Conservation (phyloP, 331 rosid genomes). For the Quercus lobata region DNA sequence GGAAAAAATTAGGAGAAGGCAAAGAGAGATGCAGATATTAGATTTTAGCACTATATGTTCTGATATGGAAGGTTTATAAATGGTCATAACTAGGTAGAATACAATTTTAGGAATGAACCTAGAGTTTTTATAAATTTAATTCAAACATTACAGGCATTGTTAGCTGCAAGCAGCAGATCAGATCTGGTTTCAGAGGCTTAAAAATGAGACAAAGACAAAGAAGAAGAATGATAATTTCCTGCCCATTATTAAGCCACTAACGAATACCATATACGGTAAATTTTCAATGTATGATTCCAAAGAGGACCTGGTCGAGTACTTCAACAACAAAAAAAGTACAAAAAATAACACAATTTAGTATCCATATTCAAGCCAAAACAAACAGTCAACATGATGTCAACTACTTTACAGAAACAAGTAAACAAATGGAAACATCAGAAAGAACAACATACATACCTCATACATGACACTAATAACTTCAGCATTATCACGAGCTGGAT, state of each 20-base stretch:
- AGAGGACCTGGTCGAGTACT: not conserved
- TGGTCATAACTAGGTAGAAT: not conserved
- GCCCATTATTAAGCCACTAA: not conserved
- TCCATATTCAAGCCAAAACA: not conserved
- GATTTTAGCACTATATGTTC: not conserved
- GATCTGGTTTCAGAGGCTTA: not conserved
- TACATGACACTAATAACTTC: conserved; percentile 81
- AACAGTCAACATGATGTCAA: not conserved
- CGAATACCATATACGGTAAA: not conserved
- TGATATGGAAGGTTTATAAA: not conserved
- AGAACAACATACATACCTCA: conserved; percentile 46
- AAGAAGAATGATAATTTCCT: not conserved
- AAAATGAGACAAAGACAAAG: not conserved
- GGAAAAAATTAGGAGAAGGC: not conserved
- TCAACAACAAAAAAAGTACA: not conserved
- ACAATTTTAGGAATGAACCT: not conserved
- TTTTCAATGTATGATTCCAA: not conserved
- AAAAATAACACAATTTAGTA: not conserved
- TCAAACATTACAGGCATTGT: not conserved
- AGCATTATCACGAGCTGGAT: conserved; percentile 57
- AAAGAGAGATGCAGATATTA: not conserved
- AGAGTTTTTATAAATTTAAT: not conserved
- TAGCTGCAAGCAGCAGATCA: not conserved
- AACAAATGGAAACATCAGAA: not conserved
- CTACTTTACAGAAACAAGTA: not conserved